A percentile compares a stretch with the other conserved stretches of the same genome.
Conservation (phyloP, 495 filamentous ascomycete species). For the Tuber magnatum region DNA sequence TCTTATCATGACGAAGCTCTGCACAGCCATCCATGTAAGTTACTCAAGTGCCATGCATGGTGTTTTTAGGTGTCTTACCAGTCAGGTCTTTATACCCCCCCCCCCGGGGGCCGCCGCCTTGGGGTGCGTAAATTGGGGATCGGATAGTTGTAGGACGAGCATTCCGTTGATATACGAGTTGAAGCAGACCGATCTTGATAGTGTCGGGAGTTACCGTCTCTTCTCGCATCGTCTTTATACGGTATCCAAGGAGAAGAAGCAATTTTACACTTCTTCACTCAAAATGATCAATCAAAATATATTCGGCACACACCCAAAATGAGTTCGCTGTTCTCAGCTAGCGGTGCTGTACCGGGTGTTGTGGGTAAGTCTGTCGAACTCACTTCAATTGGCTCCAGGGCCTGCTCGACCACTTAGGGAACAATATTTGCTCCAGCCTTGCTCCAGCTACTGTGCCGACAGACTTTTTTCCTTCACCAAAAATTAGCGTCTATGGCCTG, state of each 20-base stretch:
- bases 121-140: neutral
- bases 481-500: no score
- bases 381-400: no score
- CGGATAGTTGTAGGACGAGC: neutral
- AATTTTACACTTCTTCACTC: neutral
- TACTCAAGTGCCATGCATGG: neutral
- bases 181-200: neutral
- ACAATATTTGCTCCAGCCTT: no score
- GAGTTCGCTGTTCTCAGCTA: neutral
- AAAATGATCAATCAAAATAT: no score
- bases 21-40: conserved; percentile 1
- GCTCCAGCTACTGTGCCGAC: no score
- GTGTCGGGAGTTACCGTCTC: neutral
- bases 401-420: no score
- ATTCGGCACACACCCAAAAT: neutral
- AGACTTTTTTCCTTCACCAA: no score
- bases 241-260: neutral
- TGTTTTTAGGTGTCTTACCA: neutral
- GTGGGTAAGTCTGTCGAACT: no score
- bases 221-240: neutral
- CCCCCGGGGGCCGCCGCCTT: no score
- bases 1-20: neutral
- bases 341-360: neutral
- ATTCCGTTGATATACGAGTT: neutral
- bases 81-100: neutral